Evolutionary conservation across 2,329 filamentous ascomycete species (phyloP), one percentile per base, ranked within the genome.

Genomic region (Cladosporium sp.): DNA sequence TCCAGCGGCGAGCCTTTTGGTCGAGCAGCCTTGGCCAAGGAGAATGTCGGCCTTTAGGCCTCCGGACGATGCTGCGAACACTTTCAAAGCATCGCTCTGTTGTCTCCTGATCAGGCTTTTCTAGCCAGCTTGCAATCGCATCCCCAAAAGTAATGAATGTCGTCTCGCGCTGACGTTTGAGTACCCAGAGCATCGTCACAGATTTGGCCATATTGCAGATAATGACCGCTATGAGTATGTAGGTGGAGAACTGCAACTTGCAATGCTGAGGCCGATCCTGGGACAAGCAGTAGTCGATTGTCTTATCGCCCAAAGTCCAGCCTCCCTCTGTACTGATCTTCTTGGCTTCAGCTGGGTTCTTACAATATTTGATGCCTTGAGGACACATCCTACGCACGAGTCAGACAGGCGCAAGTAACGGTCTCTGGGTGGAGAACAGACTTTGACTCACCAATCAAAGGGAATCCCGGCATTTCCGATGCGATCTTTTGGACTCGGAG

Each of bases 91-190:
- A 42, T 2, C 30, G 30, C 8, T 33, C 12, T 12, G 12, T 13
- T 11, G 30, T 33, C 30, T 7, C 50, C 19, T 32, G 41, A 49
- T 63, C 62, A 5, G 57, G 52, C 7, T 51, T 12, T 5, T 53
- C 50, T 7, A 64, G 49, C 40, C 61, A 66, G 13, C 56, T 62
- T n/a, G 53, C 38, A 15, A 64, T 55, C 1, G 60, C 64, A 53
- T 63, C 64, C 13, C 58, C 62, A 11, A 61, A 54, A 2, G 59
- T 65, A 25, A 63, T 56, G 13, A 66, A 41, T 4, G 62, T 51
- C 1, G 43, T 30, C 3, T 59, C 51, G 11, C 55, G 55, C 4
- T 60, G 47, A 2, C 35, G 22, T 29, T 48, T 61, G 6, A 59
- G 52, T 7, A 57, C 57, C 48, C 55, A 33, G 22, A 53, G 46